These are phyloP conservation scores for Russula earlei DNA, from an alignment of 768 basidiomycete species.

Conservation along the genomic window DNA sequence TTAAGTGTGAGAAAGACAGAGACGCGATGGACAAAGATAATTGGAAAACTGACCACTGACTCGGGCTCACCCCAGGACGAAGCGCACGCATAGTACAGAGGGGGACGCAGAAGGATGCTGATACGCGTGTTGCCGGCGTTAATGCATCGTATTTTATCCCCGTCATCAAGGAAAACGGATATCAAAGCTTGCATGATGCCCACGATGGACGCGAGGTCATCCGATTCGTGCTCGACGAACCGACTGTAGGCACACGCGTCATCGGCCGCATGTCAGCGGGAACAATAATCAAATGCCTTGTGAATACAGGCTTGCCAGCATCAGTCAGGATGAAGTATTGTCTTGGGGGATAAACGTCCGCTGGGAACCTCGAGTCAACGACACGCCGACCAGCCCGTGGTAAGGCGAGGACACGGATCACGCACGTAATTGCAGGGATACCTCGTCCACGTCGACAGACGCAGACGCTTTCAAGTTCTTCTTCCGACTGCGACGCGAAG, in stretches of 20 bases:
- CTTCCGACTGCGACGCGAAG: conserved; percentile 17
- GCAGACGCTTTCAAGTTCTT: too few relatives aligned
- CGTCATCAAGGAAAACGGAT: conserved; percentile 89
- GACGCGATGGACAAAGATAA: not conserved
- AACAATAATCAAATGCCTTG: conserved; percentile 44
- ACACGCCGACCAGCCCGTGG: not conserved
- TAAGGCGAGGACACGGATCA: not conserved
- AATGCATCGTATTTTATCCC: conserved; percentile 78
- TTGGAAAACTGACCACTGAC: conserved; percentile 64
- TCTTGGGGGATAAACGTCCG: conserved; percentile 38
- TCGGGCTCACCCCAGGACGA: conserved; percentile 96
- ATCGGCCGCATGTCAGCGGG: not conserved
- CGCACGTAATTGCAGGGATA: conserved; percentile 13
- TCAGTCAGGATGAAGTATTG: conserved; percentile 91
- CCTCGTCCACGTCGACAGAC: conserved; percentile 16
- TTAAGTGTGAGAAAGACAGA: conserved; percentile 31
- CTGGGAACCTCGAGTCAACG: conserved; percentile 7
- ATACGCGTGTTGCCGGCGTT: conserved; percentile 77
- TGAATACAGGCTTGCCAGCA: conserved; percentile 96
- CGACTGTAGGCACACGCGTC: conserved; percentile 30
- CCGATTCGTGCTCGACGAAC: conserved; percentile 46
- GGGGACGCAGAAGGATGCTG: conserved; percentile 76
- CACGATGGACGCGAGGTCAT: conserved; percentile 67
- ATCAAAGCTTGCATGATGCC: conserved; percentile 94
- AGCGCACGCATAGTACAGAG: conserved; percentile 85